phyloP scores from a whole-genome alignment of 805 yeast genomes.

The Peterozyma xylosa region DNA sequence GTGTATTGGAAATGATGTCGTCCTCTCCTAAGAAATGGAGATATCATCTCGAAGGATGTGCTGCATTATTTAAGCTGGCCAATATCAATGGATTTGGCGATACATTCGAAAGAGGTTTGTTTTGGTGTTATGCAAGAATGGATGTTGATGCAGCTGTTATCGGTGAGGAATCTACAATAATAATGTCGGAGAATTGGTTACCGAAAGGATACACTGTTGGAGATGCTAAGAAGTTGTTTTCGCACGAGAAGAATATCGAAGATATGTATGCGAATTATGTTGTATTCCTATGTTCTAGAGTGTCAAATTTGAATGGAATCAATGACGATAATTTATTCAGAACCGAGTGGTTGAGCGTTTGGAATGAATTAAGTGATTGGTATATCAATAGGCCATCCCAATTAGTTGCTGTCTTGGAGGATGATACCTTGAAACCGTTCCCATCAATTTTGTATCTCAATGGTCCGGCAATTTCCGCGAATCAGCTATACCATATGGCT shows the following conservation, averaged over 20 bases:
- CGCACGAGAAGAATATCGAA: slow-evolving; percentile 10
- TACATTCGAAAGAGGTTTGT: slow-evolving; percentile 25
- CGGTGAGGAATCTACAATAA: slow-evolving; percentile 28
- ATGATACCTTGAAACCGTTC: slow-evolving; percentile 20
- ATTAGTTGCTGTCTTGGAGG: slow-evolving; percentile 22
- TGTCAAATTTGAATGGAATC: slow-evolving; percentile 23
- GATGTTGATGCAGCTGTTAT: slow-evolving; percentile 31
- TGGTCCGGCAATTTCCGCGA: slow-evolving; percentile 32
- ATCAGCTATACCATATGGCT: slow-evolving; percentile 33
- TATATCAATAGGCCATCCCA: slow-evolving; percentile 24
- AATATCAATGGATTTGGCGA: slow-evolving; percentile 28
- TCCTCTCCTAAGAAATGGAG: slow-evolving; percentile 32
- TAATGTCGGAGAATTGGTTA: slow-evolving; percentile 27
- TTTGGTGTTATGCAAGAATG: slow-evolving; percentile 36
- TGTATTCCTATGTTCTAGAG: slow-evolving; percentile 28
- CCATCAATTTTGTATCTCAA: slow-evolving; percentile 29
- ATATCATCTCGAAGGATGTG: slow-evolving; percentile 33
- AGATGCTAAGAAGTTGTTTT: slow-evolving; percentile 18
- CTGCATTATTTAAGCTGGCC: slow-evolving; percentile 25
- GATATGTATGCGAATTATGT: slow-evolving; percentile 31
- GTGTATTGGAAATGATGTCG: slow-evolving; percentile 19
- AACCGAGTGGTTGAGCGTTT: slow-evolving; percentile 26
- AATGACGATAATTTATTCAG: slow-evolving; percentile 17
- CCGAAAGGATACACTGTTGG: slow-evolving; percentile 15
- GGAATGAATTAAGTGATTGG: slow-evolving; percentile 30